These are phyloP conservation scores for Trifolium repens DNA, from an alignment of 306 rosid species.

Conservation along the genomic window DNA sequence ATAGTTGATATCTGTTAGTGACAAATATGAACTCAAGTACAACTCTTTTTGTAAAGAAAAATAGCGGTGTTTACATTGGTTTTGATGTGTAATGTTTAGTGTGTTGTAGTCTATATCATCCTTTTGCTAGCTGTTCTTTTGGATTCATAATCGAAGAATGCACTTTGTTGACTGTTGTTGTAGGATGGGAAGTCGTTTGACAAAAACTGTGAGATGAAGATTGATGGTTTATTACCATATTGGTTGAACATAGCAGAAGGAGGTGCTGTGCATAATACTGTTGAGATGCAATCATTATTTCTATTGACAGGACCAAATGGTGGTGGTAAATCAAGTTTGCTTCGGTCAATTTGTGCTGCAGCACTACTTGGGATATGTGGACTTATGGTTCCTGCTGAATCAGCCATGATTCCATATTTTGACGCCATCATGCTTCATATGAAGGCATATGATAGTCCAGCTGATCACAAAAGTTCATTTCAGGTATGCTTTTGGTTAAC, in stretches of 20 bases:
- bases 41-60: not conserved
- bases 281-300: constrained; percentile 85
- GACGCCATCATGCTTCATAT: constrained; percentile 91
- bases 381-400: constrained; percentile 89
- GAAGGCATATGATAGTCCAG: constrained; percentile 98
- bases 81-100: constrained; percentile 13
- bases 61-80: not conserved
- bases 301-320: constrained; percentile 99
- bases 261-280: constrained; percentile 77
- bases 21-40: constrained; percentile 8
- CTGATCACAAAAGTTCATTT: constrained; percentile 95
- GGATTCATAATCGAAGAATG: constrained; percentile 22
- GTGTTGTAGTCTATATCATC: constrained; percentile 14
- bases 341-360: constrained; percentile 94
- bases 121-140: constrained; percentile 19
- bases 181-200: constrained; percentile 58
- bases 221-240: constrained; percentile 82
- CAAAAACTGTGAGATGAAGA: constrained; percentile 63
- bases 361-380: constrained; percentile 92
- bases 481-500: constrained; percentile 60
- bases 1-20: constrained; percentile 3
- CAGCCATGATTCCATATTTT: constrained; percentile 83
- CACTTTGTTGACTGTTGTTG: constrained; percentile 33
- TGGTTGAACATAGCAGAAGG: constrained; percentile 88
- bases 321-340: constrained; percentile 95